A percentile compares a stretch with the other conserved stretches of the same genome.
phyloP scores from a whole-genome alignment of 345 rosid species.

The Eucalyptus melliodora region DNA sequence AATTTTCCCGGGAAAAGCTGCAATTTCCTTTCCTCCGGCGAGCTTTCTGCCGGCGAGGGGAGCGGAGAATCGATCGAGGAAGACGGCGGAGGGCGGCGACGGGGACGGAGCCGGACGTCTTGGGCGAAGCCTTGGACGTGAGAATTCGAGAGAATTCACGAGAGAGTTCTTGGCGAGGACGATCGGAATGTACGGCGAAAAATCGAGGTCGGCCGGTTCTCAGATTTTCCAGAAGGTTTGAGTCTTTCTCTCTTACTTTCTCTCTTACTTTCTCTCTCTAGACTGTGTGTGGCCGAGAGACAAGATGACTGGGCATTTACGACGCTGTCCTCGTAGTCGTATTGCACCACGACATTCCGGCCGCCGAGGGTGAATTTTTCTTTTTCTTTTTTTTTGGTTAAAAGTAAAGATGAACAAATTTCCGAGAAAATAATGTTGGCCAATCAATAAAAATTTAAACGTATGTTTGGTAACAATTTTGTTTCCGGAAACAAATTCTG shows the following conservation, averaged over 20 bases:
- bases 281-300: neutral
- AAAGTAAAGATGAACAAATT: neutral
- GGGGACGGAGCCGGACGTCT: neutral
- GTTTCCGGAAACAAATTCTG: rapidly evolving
- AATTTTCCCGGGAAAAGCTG: neutral
- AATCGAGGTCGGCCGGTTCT: neutral
- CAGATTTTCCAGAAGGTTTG: neutral
- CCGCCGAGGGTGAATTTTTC: neutral
- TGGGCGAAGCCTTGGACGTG: neutral
- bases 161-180: neutral
- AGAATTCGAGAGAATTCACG: neutral
- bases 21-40: neutral
- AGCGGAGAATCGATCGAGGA: neutral
- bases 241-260: neutral
- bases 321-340: neutral
- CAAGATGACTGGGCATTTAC: neutral
- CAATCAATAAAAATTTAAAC: rapidly evolving
- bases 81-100: neutral
- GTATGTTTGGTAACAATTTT: rapidly evolving
- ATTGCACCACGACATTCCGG: neutral
- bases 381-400: neutral
- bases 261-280: neutral
- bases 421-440: neutral
- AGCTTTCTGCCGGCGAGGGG: neutral
- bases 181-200: neutral